A percentile compares a stretch with the other conserved stretches of the same genome.
Evolutionary conservation across 192 early-diverging fungal species (phyloP).

Genomic region (Dissophora ornata): DNA sequence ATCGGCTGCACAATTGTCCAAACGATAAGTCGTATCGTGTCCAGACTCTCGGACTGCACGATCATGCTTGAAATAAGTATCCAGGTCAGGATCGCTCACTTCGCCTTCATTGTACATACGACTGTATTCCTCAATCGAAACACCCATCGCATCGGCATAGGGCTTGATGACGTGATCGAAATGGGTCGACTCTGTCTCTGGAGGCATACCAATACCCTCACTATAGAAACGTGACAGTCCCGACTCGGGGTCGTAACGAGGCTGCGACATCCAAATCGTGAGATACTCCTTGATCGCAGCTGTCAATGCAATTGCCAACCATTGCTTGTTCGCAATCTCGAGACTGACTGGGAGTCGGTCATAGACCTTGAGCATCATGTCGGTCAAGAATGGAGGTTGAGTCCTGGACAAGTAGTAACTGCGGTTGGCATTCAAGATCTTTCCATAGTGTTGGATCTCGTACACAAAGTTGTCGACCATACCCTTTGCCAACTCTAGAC

Average conservation of each 20-base stretch:
- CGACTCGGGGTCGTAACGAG: conserved; percentile 78
- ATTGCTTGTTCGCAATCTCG: conserved; percentile 69
- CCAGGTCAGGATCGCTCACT: conserved; percentile 84
- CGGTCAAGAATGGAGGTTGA: conserved; percentile 98
- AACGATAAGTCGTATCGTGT: conserved; percentile 97
- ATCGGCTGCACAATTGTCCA: conserved; percentile 90
- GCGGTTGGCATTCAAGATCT: conserved; percentile 98
- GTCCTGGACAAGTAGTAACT: conserved; percentile 96
- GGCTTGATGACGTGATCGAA: conserved; percentile 90
- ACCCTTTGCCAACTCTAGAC: conserved; percentile 85
- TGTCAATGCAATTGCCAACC: conserved; percentile 76
- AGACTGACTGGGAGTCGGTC: conserved; percentile 63
- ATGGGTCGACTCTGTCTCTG: conserved; percentile 95
- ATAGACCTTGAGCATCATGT: conserved; percentile 90
- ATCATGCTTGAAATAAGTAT: conserved; percentile 98
- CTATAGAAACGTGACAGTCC: conserved; percentile 89
- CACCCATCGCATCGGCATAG: conserved; percentile 73
- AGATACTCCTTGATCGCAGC: conserved; percentile 94
- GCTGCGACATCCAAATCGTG: conserved; percentile 88
- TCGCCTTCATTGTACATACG: conserved; percentile 74
- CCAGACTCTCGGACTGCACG: conserved; percentile 97
- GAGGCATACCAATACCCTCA: conserved; percentile 94
- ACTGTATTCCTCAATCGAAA: conserved; percentile 81
- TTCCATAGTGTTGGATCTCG: conserved; percentile 97
- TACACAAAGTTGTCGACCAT: conserved; percentile 99